Conservation (phyloP, 176 grass and related monocot species). For the Musa schizocarpa region DNA sequence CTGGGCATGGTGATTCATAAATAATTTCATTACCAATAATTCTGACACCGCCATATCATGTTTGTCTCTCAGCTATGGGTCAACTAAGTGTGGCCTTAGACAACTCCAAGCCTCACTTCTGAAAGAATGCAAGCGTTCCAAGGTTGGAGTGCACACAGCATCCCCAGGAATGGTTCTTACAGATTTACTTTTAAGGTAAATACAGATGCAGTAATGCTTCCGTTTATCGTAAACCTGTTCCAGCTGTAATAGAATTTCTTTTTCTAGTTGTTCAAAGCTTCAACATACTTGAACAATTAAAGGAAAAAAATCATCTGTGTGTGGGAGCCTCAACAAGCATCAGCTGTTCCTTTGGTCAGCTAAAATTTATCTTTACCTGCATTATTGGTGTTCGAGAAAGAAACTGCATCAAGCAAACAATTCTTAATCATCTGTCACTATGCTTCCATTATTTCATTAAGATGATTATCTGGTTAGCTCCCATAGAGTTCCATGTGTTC, state of each 20-base stretch:
- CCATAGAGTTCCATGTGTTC: no score
- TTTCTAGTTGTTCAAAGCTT: background rate
- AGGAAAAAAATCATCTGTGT: background rate
- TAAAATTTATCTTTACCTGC: background rate
- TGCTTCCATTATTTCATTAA: no score
- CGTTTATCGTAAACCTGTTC: no score
- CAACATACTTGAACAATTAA: background rate
- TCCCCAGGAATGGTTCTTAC: constrained; percentile 99
- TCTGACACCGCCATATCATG: constrained; percentile 12
- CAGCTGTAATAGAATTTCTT: no score
- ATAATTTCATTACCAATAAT: constrained; percentile 7
- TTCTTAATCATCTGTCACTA: no score
- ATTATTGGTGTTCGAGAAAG: background rate
- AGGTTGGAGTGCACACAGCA: constrained; percentile 91
- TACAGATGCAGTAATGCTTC: background rate
- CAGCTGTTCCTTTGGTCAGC: background rate
- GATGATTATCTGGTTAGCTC: no score
- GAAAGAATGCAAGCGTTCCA: constrained; percentile 82
- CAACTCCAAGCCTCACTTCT: constrained; percentile 90
- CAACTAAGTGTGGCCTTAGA: constrained; percentile 91
- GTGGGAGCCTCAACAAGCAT: background rate
- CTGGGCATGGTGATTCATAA: background rate
- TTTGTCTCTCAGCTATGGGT: constrained; percentile 68
- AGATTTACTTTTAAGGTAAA: constrained; percentile 87
- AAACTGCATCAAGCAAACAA: background rate